These are phyloP conservation scores for Conidiobolus incongruus DNA, from an alignment of 371 early-diverging fungal genomes.

Conservation along the genomic window DNA sequence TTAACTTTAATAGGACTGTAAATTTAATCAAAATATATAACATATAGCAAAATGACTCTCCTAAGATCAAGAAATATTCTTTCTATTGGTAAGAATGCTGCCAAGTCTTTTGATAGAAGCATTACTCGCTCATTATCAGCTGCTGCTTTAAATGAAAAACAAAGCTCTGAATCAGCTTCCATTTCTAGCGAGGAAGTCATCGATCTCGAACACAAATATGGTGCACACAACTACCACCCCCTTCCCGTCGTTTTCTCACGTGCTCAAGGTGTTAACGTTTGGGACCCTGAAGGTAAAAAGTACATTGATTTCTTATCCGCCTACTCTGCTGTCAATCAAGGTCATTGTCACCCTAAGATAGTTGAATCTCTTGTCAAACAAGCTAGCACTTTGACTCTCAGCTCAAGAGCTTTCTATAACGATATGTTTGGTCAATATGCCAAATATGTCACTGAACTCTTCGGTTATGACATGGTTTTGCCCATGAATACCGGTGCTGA, in stretches of 20 bases:
- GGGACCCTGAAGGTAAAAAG: slow-evolving; percentile 87
- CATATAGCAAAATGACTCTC: too few relatives aligned
- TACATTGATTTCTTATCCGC: slow-evolving; percentile 94
- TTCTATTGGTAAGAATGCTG: too few relatives aligned
- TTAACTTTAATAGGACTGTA: too few relatives aligned
- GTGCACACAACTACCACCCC: slow-evolving; percentile 59
- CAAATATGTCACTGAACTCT: slow-evolving; percentile 70
- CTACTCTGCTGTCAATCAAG: slow-evolving; percentile 94
- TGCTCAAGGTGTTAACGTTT: slow-evolving; percentile 76
- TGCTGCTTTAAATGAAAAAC: too few relatives aligned
- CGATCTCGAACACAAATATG: neutral
- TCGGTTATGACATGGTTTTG: slow-evolving; percentile 92
- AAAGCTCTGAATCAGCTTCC: too few relatives aligned
- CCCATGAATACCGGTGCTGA: slow-evolving; percentile 98
- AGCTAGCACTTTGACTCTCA: slow-evolving; percentile 56
- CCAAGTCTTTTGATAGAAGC: too few relatives aligned
- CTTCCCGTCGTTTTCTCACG: slow-evolving; percentile 79
- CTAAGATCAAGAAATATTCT: too few relatives aligned
- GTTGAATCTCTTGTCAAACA: slow-evolving; percentile 76
- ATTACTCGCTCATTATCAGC: too few relatives aligned
- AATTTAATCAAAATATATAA: too few relatives aligned
- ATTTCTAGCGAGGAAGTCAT: too few relatives aligned
- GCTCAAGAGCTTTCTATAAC: slow-evolving; percentile 92
- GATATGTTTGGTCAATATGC: slow-evolving; percentile 76
- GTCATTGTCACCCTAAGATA: slow-evolving; percentile 92